Base-by-base conservation (phyloP, 768 basidiomycete genomes). In the Boletus sp. region DNA sequence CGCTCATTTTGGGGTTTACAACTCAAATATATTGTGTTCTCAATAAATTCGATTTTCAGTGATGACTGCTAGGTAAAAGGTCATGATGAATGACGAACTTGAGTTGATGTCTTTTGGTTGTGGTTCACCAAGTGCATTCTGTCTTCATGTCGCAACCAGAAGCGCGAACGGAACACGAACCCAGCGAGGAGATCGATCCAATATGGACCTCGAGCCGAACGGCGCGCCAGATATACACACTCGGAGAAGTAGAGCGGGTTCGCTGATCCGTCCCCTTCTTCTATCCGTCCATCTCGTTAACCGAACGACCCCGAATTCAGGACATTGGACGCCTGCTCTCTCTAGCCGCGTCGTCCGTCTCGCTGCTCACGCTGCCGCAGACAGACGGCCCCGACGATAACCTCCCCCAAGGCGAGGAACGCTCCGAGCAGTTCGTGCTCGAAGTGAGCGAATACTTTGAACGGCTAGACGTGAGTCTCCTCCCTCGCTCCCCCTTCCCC, bases 381-480 rank as follows among this genome's bases (percentile, higher is more conserved):
- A 90, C 89, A 4, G 90, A 92, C 66, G 78, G 71, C 1, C 80
- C 84, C 4, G 83, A 83, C 7, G 86, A 88, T 51, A 78, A 74
- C 54, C 78, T 92, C 8, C 89, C 90, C 3, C 86, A 88, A 64
- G 90, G 89, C 40, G 90, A 87, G 57, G 90, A 93, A 71, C 80
- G 90, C 36, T 90, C 89, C 14, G 89, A 92, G 67, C 87, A 90
- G 65, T 92, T 93, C 62, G 90, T 92, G 40, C 78, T 87, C 41
- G 89, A 92, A 75, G 89, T 89, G 50, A 87, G 86, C 76, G 88
- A 91, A 67, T 92, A 92, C 71, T 93, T 92, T 66, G 86, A 91
- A 63, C 84, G 87, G 29, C 77, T 92, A 9, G 86, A 93, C 68
- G 90, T 92, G 64, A 53, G 80, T 69, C 59, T 77, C n/a, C 52